Percentiles rank a stretch among this genome's conserved stretches.
Evolutionary conservation across 306 rosid genomes (phyloP).

Genomic region (Vigna radiata): DNA sequence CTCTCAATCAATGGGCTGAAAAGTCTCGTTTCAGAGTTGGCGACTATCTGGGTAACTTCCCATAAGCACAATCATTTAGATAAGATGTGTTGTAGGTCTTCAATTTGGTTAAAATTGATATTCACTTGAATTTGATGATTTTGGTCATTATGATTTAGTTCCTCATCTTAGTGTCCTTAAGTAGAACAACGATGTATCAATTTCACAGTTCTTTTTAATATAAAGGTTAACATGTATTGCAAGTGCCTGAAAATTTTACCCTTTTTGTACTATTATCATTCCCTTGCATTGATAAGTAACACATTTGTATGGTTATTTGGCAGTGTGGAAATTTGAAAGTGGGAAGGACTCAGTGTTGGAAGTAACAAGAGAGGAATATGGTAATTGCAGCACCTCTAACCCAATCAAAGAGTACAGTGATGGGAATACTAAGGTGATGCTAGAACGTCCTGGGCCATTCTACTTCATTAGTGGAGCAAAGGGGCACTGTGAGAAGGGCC

Average conservation of each 20-base stretch:
- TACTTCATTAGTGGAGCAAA: constrained; percentile 84
- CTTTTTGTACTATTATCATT: background rate
- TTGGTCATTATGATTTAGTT: too few species aligned
- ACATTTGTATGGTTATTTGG: background rate
- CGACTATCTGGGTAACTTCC: constrained; percentile 65
- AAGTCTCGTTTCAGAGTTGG: constrained; percentile 65
- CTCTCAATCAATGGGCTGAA: constrained; percentile 89
- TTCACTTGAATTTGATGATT: too few species aligned
- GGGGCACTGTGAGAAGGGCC: constrained; percentile 86
- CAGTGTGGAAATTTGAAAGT: constrained; percentile 82
- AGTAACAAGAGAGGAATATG: constrained; percentile 70
- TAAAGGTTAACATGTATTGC: too few species aligned
- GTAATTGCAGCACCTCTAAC: constrained; percentile 55
- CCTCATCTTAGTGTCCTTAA: background rate
- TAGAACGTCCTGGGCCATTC: constrained; percentile 69
- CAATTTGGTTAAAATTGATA: background rate
- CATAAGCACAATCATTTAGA: background rate
- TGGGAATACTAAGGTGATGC: constrained; percentile 73
- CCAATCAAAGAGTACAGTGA: constrained; percentile 64
- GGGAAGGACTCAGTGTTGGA: constrained; percentile 82
- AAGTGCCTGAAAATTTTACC: too few species aligned
- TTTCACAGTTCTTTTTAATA: too few species aligned
- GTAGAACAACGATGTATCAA: background rate
- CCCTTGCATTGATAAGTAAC: constrained; percentile 7
- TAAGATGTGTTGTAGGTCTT: too few species aligned